phyloP scores from a whole-genome alignment of 1,139 yeast species.

The Blastobotrys serpentis region DNA sequence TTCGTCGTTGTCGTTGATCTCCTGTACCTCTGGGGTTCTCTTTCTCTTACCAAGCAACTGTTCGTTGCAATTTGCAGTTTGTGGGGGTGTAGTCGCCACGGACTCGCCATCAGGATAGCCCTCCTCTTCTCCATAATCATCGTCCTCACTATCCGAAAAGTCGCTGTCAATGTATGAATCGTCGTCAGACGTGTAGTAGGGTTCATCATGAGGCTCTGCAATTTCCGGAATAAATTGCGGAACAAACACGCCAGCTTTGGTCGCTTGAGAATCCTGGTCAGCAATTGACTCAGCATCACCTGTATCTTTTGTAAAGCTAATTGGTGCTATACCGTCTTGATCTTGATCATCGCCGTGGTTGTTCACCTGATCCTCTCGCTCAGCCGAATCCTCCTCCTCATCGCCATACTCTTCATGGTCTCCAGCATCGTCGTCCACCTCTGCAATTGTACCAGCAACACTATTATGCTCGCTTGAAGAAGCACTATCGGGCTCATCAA shows the following conservation, averaged over 20 bases:
- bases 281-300: no score
- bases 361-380: no score
- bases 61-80: neutral
- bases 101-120: conserved; percentile 1
- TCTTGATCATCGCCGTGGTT: conserved; percentile 15
- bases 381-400: conserved; percentile 7
- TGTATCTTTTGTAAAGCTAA: no score
- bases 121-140: no score
- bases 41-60: neutral
- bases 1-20: neutral
- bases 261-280: no score
- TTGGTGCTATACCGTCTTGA: no score
- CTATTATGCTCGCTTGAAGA: neutral
- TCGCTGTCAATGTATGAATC: no score
- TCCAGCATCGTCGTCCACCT: conserved; percentile 10
- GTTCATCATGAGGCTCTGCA: no score
- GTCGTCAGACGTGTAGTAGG: no score
- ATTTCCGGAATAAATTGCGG: no score
- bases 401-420: conserved; percentile 13
- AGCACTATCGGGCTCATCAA: neutral
- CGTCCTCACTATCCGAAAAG: no score
- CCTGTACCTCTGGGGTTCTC: neutral
- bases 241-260: no score
- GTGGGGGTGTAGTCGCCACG: conserved; percentile 6
- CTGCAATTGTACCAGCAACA: conserved; percentile 1